Evolutionary conservation across 2,329 filamentous ascomycete genomes (phyloP), one percentile per base, ranked within the genome.

Genomic region (Neodidymelliopsis sp.): DNA sequence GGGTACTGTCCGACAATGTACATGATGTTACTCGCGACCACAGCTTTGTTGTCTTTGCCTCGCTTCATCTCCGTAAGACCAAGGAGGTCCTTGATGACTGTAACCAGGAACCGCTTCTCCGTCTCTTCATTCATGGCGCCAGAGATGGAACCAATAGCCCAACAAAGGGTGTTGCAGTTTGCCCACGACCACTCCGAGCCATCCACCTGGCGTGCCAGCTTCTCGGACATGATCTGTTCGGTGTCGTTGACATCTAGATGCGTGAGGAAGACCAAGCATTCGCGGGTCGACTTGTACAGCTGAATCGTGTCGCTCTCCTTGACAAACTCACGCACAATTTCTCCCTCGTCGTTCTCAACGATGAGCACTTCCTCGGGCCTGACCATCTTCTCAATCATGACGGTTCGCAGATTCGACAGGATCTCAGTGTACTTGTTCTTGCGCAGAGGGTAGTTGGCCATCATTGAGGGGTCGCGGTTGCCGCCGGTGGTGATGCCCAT

Each of bases 321-420:
- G 71, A 99, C 94, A 60, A 99, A 99, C 69, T 99, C 94, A 63
- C 94, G 90, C 22, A 99, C 94, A 63, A 99, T 99, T 72, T 99
- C 94, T 56, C 95, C 94, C 75, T 99, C 94, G 56, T 99, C 94
- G 73, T 99, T 99, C 76, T 99, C 94, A n/a, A 99, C 94, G 67
- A 99, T 95, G 62, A 99, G 75, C 7, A 99, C 95, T 76, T 99
- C 95, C 76, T 99, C 94, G 0, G 94, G 94, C 31, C 92, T 85
- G 23, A 99, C 94, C 94, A 99, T 99, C 81, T 97, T 97, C 78
- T 99, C 94, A 55, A 99, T 97, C 94, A 99, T 99, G 59, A 99
- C 94, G 18, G 93, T 89, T 60, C 94, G 88, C 48, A 99, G 81
- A 72, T 96, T 97, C 8, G 93, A 93, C 38, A 99, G 79, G 15